Conservation (phyloP, 345 rosid genomes). For the Eutrema heterophyllum region DNA sequence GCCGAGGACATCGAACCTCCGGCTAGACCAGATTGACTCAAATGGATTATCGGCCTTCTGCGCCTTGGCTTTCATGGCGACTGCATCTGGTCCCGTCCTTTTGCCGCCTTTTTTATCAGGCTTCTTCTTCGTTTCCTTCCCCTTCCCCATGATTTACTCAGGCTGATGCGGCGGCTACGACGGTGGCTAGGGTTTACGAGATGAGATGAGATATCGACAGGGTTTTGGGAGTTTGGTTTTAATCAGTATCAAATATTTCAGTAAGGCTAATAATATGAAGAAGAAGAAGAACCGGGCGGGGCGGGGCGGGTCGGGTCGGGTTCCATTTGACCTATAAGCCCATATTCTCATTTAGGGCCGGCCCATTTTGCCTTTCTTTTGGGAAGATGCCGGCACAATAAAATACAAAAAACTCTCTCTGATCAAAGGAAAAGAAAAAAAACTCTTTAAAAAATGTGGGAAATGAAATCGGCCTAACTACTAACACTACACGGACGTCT, state of each 20-base stretch:
- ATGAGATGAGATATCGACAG: not conserved
- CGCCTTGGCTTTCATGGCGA: slow-evolving; percentile 60
- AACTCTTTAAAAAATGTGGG: no score
- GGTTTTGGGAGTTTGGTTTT: slow-evolving; percentile 15
- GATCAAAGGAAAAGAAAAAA: no score
- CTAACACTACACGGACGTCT: no score
- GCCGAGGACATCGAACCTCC: slow-evolving; percentile 84
- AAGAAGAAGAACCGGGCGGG: not conserved
- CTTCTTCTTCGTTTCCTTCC: slow-evolving; percentile 27
- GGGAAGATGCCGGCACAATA: not conserved
- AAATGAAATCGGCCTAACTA: no score
- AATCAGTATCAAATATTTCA: not conserved
- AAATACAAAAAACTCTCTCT: no score
- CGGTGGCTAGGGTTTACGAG: slow-evolving; percentile 28
- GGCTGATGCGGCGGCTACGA: not conserved
- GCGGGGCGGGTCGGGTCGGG: not conserved
- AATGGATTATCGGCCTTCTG: slow-evolving; percentile 52
- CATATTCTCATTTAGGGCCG: not conserved
- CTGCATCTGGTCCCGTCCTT: slow-evolving; percentile 44
- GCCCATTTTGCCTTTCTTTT: not conserved
- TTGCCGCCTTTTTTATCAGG: slow-evolving; percentile 37
- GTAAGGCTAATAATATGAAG: not conserved
- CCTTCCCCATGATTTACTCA: slow-evolving; percentile 26
- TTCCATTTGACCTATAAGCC: not conserved
- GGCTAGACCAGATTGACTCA: slow-evolving; percentile 79